phyloP scores from a whole-genome alignment of 352 stramenopile genomes.

The Phytophthora podocarpi region DNA sequence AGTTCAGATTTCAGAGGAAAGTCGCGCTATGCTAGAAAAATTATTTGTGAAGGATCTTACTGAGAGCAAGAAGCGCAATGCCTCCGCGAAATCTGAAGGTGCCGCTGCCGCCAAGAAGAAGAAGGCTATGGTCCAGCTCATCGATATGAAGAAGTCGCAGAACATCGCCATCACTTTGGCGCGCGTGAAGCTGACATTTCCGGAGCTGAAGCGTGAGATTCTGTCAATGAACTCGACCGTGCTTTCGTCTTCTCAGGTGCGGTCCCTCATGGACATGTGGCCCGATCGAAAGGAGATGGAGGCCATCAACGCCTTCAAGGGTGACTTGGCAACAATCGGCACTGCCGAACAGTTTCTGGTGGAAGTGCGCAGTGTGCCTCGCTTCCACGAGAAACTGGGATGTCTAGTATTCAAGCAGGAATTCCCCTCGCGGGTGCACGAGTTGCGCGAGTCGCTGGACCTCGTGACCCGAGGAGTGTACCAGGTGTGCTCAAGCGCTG shows the following conservation, averaged over 20 bases:
- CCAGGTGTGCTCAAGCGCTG: conserved; percentile 77
- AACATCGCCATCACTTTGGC: conserved; percentile 88
- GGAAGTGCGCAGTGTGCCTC: conserved; percentile 69
- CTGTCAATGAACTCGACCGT: conserved; percentile 79
- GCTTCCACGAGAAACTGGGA: conserved; percentile 72
- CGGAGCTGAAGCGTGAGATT: conserved; percentile 76
- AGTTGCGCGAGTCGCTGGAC: conserved; percentile 75
- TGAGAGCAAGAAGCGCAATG: conserved; percentile 54
- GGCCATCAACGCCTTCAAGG: conserved; percentile 68
- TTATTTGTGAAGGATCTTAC: conserved; percentile 79
- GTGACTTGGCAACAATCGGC: conserved; percentile 63
- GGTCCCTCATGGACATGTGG: conserved; percentile 89
- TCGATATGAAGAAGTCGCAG: conserved; percentile 90
- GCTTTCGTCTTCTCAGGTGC: conserved; percentile 74
- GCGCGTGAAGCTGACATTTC: conserved; percentile 73
- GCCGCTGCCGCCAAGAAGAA: conserved; percentile 51
- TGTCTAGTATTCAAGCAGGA: conserved; percentile 88
- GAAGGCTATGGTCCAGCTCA: conserved; percentile 75
- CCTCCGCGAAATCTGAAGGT: conserved; percentile 27
- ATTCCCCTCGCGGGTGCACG: conserved; percentile 75
- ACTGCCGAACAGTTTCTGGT: conserved; percentile 81
- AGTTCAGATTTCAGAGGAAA: conserved; percentile 74
- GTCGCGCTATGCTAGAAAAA: conserved; percentile 73
- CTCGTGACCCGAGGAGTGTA: conserved; percentile 80
- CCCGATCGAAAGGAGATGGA: conserved; percentile 76